Conservation (phyloP, 306 rosid genomes). For the Mucuna pruriens region DNA sequence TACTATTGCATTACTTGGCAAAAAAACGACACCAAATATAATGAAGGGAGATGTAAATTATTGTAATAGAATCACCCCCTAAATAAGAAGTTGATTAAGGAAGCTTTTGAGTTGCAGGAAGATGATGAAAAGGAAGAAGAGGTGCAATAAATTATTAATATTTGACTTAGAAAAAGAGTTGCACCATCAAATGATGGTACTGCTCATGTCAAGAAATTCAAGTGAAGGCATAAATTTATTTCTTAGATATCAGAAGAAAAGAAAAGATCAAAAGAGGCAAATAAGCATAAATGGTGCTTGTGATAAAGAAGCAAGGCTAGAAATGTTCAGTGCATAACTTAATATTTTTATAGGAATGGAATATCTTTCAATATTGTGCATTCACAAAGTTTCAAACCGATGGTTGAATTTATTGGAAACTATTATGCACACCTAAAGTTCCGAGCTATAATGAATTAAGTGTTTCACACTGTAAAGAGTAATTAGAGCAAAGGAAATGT, state of each 20-base stretch:
- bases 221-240: neutral
- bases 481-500: neutral
- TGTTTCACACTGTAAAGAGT: neutral
- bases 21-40: too few species aligned
- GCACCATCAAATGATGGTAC: neutral
- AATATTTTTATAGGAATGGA: neutral
- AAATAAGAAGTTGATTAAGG: too few species aligned
- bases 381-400: neutral
- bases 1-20: too few species aligned
- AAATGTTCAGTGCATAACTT: neutral
- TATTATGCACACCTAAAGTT: neutral
- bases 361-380: neutral
- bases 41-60: too few species aligned
- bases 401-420: neutral
- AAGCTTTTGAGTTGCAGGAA: too few species aligned
- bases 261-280: neutral
- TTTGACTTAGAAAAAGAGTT: neutral
- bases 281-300: neutral
- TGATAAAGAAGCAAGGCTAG: neutral
- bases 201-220: neutral
- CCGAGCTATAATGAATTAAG: neutral
- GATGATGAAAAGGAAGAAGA: too few species aligned
- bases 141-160: too few species aligned
- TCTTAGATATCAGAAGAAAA: neutral
- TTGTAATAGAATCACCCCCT: too few species aligned